These are phyloP conservation scores for Inga oerstediana DNA, from an alignment of 306 rosid genomes.

Conservation along the genomic window DNA sequence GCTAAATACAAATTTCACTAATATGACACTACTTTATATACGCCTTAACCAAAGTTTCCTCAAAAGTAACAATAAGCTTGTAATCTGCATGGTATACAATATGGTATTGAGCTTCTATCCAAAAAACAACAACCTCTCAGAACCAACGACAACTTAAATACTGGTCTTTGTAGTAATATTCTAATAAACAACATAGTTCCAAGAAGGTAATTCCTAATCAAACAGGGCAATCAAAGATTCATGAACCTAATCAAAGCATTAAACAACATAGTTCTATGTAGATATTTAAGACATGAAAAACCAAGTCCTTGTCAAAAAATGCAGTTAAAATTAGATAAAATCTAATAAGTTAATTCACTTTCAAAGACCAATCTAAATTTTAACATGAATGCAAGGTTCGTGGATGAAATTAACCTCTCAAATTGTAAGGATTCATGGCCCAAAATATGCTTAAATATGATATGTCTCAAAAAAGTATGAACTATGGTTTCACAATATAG, in stretches of 20 bases:
- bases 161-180: neutral
- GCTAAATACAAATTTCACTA: neutral
- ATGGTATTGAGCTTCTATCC: neutral
- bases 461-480: neutral
- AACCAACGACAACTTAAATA: neutral
- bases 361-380: neutral
- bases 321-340: neutral
- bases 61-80: slow-evolving; percentile 12
- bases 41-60: slow-evolving; percentile 19
- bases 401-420: neutral
- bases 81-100: slow-evolving; percentile 11
- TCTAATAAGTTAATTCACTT: neutral
- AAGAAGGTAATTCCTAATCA: neutral
- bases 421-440: neutral
- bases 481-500: neutral
- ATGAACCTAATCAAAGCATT: neutral
- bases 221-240: neutral
- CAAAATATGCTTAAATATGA: neutral
- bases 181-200: neutral
- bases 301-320: neutral
- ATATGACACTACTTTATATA: neutral
- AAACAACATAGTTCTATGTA: neutral
- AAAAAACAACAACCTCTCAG: too few relatives aligned
- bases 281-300: neutral
- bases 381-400: neutral